phyloP scores from a whole-genome alignment of 768 basidiomycete species.

The Psilocybe azurescens region DNA sequence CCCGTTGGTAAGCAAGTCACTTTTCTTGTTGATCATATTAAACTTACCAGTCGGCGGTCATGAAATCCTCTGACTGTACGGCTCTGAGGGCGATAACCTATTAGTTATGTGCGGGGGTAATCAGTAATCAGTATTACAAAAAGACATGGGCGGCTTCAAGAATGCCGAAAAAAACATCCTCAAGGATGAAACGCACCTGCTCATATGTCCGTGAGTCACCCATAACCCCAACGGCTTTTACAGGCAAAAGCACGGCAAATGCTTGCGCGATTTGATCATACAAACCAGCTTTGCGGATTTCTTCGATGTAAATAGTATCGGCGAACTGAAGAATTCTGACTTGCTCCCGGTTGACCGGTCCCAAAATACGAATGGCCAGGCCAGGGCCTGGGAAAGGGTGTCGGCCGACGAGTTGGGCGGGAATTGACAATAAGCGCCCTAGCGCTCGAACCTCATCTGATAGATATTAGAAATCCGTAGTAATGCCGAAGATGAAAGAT shows the following conservation, averaged over 20 bases:
- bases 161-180: background rate
- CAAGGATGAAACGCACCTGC: slow-evolving; percentile 55
- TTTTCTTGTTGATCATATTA: background rate
- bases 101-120: background rate
- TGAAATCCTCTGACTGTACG: slow-evolving; percentile 98
- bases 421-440: slow-evolving; percentile 90
- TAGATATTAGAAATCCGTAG: background rate
- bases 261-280: slow-evolving; percentile 97
- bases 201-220: slow-evolving; percentile 97
- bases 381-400: slow-evolving; percentile 99
- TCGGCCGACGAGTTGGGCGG: slow-evolving; percentile 90
- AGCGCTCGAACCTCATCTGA: slow-evolving; percentile 95
- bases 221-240: slow-evolving; percentile 97
- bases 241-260: slow-evolving; percentile 93
- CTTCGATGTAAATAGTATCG: slow-evolving; percentile 96
- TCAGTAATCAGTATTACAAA: background rate
- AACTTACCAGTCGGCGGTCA: slow-evolving; percentile 97
- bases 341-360: slow-evolving; percentile 92
- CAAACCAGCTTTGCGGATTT: slow-evolving; percentile 90
- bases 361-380: slow-evolving; percentile 96
- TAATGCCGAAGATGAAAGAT: background rate
- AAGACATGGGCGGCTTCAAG: background rate
- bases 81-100: slow-evolving; percentile 94
- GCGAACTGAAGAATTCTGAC: slow-evolving; percentile 91
- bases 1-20: background rate